Conservation (phyloP, 1,284 basidiomycete genomes). For the Chiua sp. region DNA sequence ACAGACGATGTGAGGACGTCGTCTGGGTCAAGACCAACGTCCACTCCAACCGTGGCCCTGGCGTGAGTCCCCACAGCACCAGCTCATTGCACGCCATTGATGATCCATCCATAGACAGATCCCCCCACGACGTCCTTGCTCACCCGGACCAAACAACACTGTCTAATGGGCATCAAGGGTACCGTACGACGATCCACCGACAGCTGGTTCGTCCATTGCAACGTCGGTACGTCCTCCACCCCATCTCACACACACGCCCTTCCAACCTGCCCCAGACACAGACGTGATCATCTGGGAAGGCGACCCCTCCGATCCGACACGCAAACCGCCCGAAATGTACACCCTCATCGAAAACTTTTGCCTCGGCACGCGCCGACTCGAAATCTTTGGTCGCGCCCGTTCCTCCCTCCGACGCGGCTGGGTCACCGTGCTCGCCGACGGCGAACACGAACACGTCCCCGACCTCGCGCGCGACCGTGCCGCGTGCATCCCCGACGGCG, state of each 20-base stretch:
- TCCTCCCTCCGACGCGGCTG: constrained; percentile 86
- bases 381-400: constrained; percentile 83
- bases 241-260: constrained; percentile 1
- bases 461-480: constrained; percentile 43
- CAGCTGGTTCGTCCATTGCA: constrained; percentile 97
- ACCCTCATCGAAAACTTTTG: constrained; percentile 98
- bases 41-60: constrained; percentile 70
- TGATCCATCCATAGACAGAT: constrained; percentile 59
- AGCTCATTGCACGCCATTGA: constrained; percentile 12
- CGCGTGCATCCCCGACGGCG: constrained; percentile 48
- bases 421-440: constrained; percentile 85
- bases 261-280: constrained; percentile 67
- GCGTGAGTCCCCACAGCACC: constrained; percentile 50
- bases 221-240: constrained; percentile 68
- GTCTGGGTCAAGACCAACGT: constrained; percentile 96
- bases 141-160: constrained; percentile 93
- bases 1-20: constrained; percentile 94
- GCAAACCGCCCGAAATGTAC: constrained; percentile 96
- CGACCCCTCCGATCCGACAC: constrained; percentile 76
- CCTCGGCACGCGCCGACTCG: constrained; percentile 89
- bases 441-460: constrained; percentile 58
- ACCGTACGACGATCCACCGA: constrained; percentile 95
- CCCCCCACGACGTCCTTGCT: constrained; percentile 84
- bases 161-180: constrained; percentile 97
- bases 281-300: constrained; percentile 98